These are phyloP conservation scores for Blastobotrys mokoenaii DNA, from an alignment of 805 yeast genomes.

Conservation along the genomic window DNA sequence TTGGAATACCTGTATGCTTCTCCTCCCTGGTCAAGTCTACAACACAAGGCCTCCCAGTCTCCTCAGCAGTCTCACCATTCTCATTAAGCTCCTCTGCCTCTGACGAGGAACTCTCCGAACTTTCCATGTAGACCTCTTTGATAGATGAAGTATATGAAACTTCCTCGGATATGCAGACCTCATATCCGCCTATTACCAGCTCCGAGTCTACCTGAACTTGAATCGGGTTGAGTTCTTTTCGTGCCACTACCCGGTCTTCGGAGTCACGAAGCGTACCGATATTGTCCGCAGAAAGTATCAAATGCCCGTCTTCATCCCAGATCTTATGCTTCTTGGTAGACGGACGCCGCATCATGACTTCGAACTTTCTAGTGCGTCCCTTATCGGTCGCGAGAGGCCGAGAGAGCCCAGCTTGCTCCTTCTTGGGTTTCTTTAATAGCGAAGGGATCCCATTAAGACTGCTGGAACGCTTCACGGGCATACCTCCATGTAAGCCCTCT, in stretches of 20 bases:
- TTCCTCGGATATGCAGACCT: neutral
- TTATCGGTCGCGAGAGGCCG: too few species aligned
- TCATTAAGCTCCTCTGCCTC: neutral
- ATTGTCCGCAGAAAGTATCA: slow-evolving; percentile 23
- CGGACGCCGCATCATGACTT: slow-evolving; percentile 60
- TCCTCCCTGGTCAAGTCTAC: neutral
- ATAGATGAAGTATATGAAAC: neutral
- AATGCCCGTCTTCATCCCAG: slow-evolving; percentile 89
- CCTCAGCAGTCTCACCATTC: neutral
- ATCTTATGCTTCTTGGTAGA: slow-evolving; percentile 75
- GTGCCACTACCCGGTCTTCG: slow-evolving; percentile 11
- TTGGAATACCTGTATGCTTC: too few species aligned
- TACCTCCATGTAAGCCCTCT: too few species aligned
- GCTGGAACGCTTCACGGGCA: too few species aligned
- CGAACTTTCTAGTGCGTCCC: too few species aligned
- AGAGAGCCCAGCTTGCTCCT: too few species aligned
- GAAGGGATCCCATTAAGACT: too few species aligned
- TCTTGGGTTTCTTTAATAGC: too few species aligned
- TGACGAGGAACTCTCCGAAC: neutral
- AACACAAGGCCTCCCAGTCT: too few species aligned
- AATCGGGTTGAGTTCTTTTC: neutral
- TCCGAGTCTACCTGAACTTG: neutral
- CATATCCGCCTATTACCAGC: neutral
- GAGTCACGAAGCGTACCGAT: slow-evolving; percentile 13
- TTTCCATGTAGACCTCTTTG: neutral